Base-by-base conservation (phyloP, 2,329 filamentous ascomycete species). In the Penicillium sp. region DNA sequence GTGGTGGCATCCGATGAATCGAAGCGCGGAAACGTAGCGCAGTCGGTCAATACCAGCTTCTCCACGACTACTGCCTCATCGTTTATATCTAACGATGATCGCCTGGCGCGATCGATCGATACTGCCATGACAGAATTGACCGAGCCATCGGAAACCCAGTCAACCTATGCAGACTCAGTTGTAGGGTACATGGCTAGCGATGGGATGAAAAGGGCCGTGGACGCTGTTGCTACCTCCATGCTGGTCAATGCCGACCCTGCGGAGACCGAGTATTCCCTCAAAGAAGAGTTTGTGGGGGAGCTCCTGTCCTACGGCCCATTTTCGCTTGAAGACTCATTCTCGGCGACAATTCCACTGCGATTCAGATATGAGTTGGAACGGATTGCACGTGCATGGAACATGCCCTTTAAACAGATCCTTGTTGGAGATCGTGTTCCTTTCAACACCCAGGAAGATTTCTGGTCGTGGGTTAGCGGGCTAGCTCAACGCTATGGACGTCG, bases 341-440 rank as follows among this genome's bases (percentile, higher is more conserved):
- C 62, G 1, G 48, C 45, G 3, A 63, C 53, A 9, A 53, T 71
- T 14, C 59, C 68, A 4, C 49, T 73, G 13, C 59, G 68, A 4
- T 65, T 65, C 47, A 61, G 70, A 13, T 73, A 72, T 46, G 71
- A 72, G 41, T 42, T 71, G 18, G 68, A 72, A 42, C 60, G 70
- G 25, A 60, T 71, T 31, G 64, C 61, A 18, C 54, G 63, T 14
- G 55, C 58, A 4, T 70, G 66, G 61, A 45, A 52, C 9, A 49
- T 71, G 0, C 52, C 63, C 2, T 55, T 63, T 11, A 48, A 65
- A 7, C 42, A 52, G 5, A 65, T 72, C 52, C 53, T 70, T 11
- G 56, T 54, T n/a, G 62, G 62, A 0, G 54, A 57, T 41, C 60
- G 43, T 27, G 51, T 62, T 12, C 51, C 60, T 0, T 58, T 58